Conservation (phyloP, 441 rosid genomes). For the Syzygium syzygioides region DNA sequence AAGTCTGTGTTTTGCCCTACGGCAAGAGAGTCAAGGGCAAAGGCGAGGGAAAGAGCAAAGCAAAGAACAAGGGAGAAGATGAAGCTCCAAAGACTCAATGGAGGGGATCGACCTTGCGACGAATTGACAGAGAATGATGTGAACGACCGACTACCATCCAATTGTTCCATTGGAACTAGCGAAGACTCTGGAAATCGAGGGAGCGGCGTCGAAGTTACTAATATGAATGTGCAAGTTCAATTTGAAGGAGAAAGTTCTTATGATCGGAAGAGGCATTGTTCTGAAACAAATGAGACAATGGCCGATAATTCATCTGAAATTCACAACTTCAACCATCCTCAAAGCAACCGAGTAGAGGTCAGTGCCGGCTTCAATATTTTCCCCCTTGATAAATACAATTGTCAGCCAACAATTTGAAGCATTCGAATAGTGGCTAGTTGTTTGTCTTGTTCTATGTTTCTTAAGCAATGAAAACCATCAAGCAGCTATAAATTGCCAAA, state of each 20-base stretch:
- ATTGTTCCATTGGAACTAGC: neutral
- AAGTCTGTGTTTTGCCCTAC: neutral
- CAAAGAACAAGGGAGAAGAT: neutral
- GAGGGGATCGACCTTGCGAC: neutral
- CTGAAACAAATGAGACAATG: neutral
- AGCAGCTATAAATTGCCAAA: neutral
- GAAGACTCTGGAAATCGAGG: neutral
- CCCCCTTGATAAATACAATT: neutral
- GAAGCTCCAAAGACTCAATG: neutral
- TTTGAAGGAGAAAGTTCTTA: neutral
- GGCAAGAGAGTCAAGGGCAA: neutral
- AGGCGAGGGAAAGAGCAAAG: conserved; percentile 2
- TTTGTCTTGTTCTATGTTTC: neutral
- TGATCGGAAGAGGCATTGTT: neutral
- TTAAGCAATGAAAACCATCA: neutral
- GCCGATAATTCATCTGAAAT: neutral
- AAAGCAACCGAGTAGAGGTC: neutral
- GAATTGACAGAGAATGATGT: neutral
- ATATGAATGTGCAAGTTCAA: neutral
- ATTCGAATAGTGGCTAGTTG: neutral
- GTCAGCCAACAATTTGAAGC: neutral
- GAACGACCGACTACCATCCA: neutral
- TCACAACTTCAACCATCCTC: neutral
- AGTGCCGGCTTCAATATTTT: neutral
- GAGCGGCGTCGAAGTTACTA: neutral